These are phyloP conservation scores for Lotus japonicus DNA, from an alignment of 306 rosid genomes.

Conservation along the genomic window DNA sequence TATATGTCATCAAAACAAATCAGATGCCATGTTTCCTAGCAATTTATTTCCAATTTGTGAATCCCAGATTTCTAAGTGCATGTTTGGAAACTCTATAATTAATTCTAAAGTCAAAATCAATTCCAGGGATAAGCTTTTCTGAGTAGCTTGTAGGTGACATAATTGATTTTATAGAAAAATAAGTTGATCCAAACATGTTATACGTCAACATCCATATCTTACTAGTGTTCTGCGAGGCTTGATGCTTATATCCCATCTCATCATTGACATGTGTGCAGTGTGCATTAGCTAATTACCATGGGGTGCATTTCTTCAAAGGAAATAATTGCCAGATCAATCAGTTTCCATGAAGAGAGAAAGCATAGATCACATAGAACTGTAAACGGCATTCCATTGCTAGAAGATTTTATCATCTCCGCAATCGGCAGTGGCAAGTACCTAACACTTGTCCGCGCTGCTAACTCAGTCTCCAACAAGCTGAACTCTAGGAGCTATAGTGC, in stretches of 20 bases:
- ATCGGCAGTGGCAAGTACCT: constrained; percentile 34
- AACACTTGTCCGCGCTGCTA: constrained; percentile 30
- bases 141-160: no score
- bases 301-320: constrained; percentile 54
- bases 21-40: background rate
- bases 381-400: constrained; percentile 33
- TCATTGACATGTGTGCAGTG: constrained; percentile 24
- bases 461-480: constrained; percentile 16
- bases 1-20: background rate
- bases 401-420: constrained; percentile 30
- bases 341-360: constrained; percentile 34
- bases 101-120: no score
- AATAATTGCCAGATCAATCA: constrained; percentile 31
- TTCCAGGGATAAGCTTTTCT: no score
- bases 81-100: background rate
- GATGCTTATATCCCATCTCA: background rate
- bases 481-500: no score
- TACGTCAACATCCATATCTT: no score
- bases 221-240: background rate
- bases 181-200: no score
- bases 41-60: background rate
- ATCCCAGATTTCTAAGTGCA: background rate
- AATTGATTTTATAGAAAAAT: no score
- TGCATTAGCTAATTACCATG: constrained; percentile 22
- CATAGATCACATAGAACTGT: constrained; percentile 17